Conservation (phyloP, 805 yeast species). For the Pichia insulana region DNA sequence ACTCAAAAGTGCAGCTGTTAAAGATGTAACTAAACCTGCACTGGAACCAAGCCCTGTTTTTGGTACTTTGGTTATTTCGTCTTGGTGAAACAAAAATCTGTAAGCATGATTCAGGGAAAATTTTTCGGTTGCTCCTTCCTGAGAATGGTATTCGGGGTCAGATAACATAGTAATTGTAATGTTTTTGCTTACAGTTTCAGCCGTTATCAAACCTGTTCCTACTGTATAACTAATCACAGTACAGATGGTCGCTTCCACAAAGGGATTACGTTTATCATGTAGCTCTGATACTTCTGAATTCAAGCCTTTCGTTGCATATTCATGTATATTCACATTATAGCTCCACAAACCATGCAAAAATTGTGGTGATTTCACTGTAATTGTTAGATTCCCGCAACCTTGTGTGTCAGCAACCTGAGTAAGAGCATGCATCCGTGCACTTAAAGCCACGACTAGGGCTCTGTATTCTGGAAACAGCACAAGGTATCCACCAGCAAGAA, state of each 20-base stretch:
- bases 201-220: constrained; percentile 17
- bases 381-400: constrained; percentile 13
- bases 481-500: constrained; percentile 89
- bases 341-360: constrained; percentile 65
- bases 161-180: constrained; percentile 56
- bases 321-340: constrained; percentile 30
- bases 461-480: constrained; percentile 71
- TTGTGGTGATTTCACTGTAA: constrained; percentile 65
- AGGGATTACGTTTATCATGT: constrained; percentile 48
- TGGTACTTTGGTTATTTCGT: constrained; percentile 61
- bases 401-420: constrained; percentile 7
- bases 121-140: constrained; percentile 34
- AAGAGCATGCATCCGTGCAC: constrained; percentile 81
- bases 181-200: constrained; percentile 24
- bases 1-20: constrained; percentile 60
- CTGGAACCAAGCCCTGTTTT: constrained; percentile 96
- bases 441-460: constrained; percentile 78
- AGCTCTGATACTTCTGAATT: constrained; percentile 9
- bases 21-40: constrained; percentile 82
- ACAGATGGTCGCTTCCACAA: constrained; percentile 54
- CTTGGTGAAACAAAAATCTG: constrained; percentile 50
- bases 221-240: constrained; percentile 46
- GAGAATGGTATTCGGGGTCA: constrained; percentile 86
- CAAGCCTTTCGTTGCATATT: constrained; percentile 9
- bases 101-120: constrained; percentile 30